Evolutionary conservation across 257 asterid genomes (phyloP).

Genomic region (Salvia hispanica): DNA sequence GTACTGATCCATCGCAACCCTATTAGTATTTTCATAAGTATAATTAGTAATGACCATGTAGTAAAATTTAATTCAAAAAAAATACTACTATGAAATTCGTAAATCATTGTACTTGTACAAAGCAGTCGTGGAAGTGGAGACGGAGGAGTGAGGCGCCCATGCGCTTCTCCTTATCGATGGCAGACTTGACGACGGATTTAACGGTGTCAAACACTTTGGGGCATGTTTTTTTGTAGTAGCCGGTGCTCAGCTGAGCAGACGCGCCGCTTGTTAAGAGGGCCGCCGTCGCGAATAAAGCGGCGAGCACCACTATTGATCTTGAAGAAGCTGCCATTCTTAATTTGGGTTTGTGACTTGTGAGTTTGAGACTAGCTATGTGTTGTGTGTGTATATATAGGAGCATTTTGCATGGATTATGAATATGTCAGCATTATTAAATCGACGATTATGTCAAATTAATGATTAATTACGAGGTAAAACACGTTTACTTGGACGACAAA

Average conservation of each 20-base stretch:
- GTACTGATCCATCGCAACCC: conserved; percentile 69
- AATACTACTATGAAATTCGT: too few relatives aligned
- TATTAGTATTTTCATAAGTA: not conserved
- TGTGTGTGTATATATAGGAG: not conserved
- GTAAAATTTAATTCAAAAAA: too few relatives aligned
- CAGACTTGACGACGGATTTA: conserved; percentile 39
- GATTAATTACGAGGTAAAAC: not conserved
- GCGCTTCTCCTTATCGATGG: conserved; percentile 43
- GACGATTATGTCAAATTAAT: not conserved
- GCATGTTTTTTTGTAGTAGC: conserved; percentile 45
- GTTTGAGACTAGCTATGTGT: not conserved
- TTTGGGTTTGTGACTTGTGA: too few relatives aligned
- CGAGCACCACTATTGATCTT: not conserved
- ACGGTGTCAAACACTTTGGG: conserved; percentile 43
- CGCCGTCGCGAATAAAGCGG: conserved; percentile 24
- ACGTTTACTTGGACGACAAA: conserved; percentile 4
- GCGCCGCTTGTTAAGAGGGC: conserved; percentile 25
- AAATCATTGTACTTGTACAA: conserved; percentile 39
- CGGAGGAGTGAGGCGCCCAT: conserved; percentile 56
- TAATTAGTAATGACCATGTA: too few relatives aligned
- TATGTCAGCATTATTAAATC: not conserved
- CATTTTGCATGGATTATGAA: conserved; percentile 14
- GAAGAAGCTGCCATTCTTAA: conserved; percentile 17
- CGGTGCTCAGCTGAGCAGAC: conserved; percentile 41
- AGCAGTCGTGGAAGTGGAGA: conserved; percentile 51